Conservation (phyloP, 2,329 filamentous ascomycete species). For the Simplicillium sp. region DNA sequence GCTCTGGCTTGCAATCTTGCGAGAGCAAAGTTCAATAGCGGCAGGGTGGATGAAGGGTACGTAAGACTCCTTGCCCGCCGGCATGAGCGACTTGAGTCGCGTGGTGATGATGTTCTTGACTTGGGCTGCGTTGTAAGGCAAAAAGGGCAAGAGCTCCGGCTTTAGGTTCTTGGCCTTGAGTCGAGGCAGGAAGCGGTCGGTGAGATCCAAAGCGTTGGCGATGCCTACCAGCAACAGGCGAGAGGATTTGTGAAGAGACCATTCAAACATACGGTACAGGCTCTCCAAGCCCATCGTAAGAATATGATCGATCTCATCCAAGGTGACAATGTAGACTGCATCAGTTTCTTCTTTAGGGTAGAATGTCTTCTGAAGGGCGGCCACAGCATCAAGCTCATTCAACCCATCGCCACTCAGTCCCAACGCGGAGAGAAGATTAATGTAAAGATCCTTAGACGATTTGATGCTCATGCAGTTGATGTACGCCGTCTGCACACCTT, state of each 20-base stretch:
- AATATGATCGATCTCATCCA: slow-evolving; percentile 94
- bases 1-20: slow-evolving; percentile 89
- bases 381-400: slow-evolving; percentile 56
- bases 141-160: slow-evolving; percentile 79
- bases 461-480: slow-evolving; percentile 98
- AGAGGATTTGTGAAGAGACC: slow-evolving; percentile 77
- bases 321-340: slow-evolving; percentile 66
- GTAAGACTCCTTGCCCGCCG: slow-evolving; percentile 46
- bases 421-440: slow-evolving; percentile 64
- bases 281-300: slow-evolving; percentile 82
- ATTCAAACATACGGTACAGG: slow-evolving; percentile 91
- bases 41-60: slow-evolving; percentile 89
- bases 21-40: slow-evolving; percentile 86
- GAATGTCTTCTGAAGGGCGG: slow-evolving; percentile 62
- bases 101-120: slow-evolving; percentile 80
- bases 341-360: slow-evolving; percentile 46
- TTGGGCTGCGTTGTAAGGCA: slow-evolving; percentile 82
- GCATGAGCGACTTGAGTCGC: slow-evolving; percentile 67
- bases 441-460: slow-evolving; percentile 75
- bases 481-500: slow-evolving; percentile 59
- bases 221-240: slow-evolving; percentile 81
- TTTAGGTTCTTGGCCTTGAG: slow-evolving; percentile 89
- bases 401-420: slow-evolving; percentile 44
- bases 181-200: slow-evolving; percentile 86
- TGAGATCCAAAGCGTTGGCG: slow-evolving; percentile 91